Conservation (phyloP, 1,284 basidiomycete species). For the Naganishia cerealis region DNA sequence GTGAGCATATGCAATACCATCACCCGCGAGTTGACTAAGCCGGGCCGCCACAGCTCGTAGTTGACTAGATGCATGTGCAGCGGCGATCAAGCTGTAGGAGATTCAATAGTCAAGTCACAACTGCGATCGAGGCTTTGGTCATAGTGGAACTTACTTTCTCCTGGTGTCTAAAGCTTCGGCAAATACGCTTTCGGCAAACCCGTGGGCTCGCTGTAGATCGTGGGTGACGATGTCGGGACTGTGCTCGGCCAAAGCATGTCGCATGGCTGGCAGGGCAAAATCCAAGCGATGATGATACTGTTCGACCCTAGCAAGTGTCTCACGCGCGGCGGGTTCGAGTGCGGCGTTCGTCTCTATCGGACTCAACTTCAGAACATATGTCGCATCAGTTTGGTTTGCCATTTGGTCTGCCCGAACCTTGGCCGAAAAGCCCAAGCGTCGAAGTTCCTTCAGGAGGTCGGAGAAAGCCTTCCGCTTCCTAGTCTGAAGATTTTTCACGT, state of each 20-base stretch:
- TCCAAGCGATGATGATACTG: conserved; percentile 72
- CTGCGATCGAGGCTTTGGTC: not conserved
- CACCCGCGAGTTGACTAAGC: not conserved
- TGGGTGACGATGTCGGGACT: conserved; percentile 78
- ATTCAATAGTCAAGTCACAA: not conserved
- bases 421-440: conserved; percentile 72
- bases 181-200: conserved; percentile 76
- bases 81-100: conserved; percentile 11
- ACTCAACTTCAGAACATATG: conserved; percentile 67
- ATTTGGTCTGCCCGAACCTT: conserved; percentile 73
- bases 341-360: not conserved
- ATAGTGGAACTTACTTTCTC: conserved; percentile 50
- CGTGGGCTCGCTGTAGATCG: conserved; percentile 77
- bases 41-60: not conserved
- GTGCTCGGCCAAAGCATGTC: conserved; percentile 67
- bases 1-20: conserved; percentile 15
- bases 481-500: conserved; percentile 69
- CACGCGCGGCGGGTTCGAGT: conserved; percentile 6
- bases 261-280: conserved; percentile 68
- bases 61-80: conserved; percentile 1
- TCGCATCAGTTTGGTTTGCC: conserved; percentile 63
- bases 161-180: conserved; percentile 62
- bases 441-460: conserved; percentile 86
- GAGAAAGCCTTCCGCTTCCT: conserved; percentile 90
- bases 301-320: conserved; percentile 55